A percentile compares a stretch with the other conserved stretches of the same genome.
These are phyloP conservation scores for Asterionellopsis glacialis DNA, from an alignment of 108 stramenopile genomes.

Conservation along the genomic window DNA sequence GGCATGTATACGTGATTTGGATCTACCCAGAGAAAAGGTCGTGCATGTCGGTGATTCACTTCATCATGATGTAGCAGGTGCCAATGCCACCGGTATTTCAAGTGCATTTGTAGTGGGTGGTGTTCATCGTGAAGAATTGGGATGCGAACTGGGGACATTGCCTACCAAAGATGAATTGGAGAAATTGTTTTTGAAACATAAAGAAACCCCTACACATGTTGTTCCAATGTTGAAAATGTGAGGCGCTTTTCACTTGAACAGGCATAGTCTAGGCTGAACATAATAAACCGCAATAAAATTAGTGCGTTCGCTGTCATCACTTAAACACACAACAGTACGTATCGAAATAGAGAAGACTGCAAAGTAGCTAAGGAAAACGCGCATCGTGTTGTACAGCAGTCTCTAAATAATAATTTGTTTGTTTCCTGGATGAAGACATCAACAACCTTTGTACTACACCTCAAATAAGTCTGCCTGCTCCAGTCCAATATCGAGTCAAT, in stretches of 20 bases:
- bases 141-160: conserved; percentile 17
- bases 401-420: too few species aligned
- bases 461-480: too few species aligned
- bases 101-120: conserved; percentile 70
- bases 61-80: conserved; percentile 88
- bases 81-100: conserved; percentile 57
- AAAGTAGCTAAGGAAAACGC: neutral
- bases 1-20: conserved; percentile 44
- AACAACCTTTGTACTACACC: too few species aligned
- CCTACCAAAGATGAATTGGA: conserved; percentile 12
- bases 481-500: neutral
- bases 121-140: conserved; percentile 59
- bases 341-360: too few species aligned
- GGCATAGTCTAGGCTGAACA: too few species aligned
- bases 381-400: conserved; percentile 9
- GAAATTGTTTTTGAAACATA: conserved; percentile 17
- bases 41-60: conserved; percentile 87
- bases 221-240: conserved; percentile 37
- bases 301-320: too few species aligned
- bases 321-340: too few species aligned
- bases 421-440: too few species aligned
- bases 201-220: conserved; percentile 36
- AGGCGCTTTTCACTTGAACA: too few species aligned
- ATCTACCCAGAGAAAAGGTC: conserved; percentile 21
- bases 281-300: too few species aligned